A percentile compares a stretch with the other conserved stretches of the same genome.
Conservation (phyloP, 441 rosid genomes). For the Gossypium davidsonii region DNA sequence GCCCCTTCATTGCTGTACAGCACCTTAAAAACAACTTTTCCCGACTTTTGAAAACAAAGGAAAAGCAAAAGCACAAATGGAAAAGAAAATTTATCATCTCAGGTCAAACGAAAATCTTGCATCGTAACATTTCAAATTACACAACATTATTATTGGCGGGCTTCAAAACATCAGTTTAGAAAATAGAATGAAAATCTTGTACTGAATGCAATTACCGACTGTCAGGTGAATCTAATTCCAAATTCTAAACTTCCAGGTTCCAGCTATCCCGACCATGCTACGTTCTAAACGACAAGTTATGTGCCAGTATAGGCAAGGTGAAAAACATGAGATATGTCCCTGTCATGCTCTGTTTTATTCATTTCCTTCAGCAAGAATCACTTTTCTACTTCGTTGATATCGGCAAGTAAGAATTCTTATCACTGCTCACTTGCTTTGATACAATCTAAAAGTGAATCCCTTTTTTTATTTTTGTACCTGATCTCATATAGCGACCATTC, state of each 20-base stretch:
- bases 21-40: background rate
- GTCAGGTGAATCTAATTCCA: background rate
- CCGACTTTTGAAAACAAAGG: background rate
- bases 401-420: slow-evolving; percentile 1
- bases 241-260: background rate
- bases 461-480: too few relatives aligned
- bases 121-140: background rate
- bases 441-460: too few relatives aligned
- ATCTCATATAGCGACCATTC: too few relatives aligned
- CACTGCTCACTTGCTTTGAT: background rate
- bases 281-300: background rate
- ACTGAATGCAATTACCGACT: background rate
- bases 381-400: slow-evolving; percentile 6
- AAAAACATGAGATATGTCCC: background rate
- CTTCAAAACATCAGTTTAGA: too few relatives aligned
- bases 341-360: too few relatives aligned
- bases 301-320: background rate
- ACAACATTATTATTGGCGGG: background rate
- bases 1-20: slow-evolving; percentile 2
- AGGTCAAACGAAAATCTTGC: background rate
- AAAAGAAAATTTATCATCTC: background rate
- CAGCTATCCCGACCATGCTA: background rate
- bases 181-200: too few relatives aligned
- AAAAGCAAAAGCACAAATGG: background rate
- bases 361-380: background rate